phyloP scores from a whole-genome alignment of 192 early-diverging fungal genomes.

The Coemansia sp. region DNA sequence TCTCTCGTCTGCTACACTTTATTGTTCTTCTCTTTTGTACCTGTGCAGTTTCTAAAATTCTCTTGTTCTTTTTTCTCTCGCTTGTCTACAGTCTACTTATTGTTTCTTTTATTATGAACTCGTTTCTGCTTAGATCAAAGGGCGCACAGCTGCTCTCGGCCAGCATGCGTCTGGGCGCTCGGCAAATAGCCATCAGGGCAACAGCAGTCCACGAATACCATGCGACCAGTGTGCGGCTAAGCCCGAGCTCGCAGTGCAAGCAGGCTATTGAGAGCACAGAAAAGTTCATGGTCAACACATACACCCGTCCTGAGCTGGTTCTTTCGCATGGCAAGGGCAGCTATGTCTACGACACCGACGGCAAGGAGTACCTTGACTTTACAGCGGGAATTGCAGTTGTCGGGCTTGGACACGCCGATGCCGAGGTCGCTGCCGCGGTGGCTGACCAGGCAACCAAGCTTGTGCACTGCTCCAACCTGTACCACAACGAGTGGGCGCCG shows the following conservation, averaged over 20 bases:
- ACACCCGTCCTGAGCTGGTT: slow-evolving; percentile 66
- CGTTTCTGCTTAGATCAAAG: slow-evolving; percentile 10
- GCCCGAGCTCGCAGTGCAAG: slow-evolving; percentile 7
- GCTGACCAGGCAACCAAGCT: slow-evolving; percentile 80
- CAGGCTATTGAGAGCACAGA: slow-evolving; percentile 27
- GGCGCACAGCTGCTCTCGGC: slow-evolving; percentile 10
- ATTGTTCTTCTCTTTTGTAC: no score
- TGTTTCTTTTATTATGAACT: slow-evolving; percentile 6
- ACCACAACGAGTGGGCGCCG: slow-evolving; percentile 86
- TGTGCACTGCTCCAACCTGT: slow-evolving; percentile 90
- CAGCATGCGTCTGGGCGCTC: not conserved
- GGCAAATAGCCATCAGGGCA: not conserved
- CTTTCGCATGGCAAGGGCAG: slow-evolving; percentile 82
- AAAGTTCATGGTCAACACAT: slow-evolving; percentile 71
- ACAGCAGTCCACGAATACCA: slow-evolving; percentile 11
- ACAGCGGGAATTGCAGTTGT: slow-evolving; percentile 94
- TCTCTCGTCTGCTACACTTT: no score
- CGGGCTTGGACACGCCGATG: slow-evolving; percentile 86
- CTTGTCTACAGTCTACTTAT: slow-evolving; percentile 6
- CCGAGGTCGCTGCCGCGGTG: slow-evolving; percentile 68
- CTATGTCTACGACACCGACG: slow-evolving; percentile 73
- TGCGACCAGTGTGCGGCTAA: slow-evolving; percentile 14
- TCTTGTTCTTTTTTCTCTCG: slow-evolving; percentile 7
- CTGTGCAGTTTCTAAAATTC: not conserved
- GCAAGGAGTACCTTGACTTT: slow-evolving; percentile 86